Evolutionary conservation across 768 basidiomycete species (phyloP).

Genomic region (Suillus paluster): DNA sequence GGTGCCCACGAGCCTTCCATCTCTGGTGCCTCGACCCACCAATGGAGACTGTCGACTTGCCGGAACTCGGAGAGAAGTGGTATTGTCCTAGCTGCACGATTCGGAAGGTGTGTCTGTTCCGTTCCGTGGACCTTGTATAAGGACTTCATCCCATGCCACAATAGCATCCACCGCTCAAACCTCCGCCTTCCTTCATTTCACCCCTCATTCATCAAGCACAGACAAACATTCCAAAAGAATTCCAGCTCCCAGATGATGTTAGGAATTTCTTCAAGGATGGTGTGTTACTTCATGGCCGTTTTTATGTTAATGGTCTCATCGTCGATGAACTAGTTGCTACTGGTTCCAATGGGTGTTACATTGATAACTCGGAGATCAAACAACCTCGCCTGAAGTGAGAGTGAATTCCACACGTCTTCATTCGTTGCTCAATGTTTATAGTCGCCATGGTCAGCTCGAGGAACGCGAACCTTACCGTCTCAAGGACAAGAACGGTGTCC

Average conservation of each 20-base stretch:
- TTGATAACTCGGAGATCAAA: slow-evolving; percentile 78
- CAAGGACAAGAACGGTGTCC: slow-evolving; percentile 80
- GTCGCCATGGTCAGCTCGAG: slow-evolving; percentile 88
- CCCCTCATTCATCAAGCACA: slow-evolving; percentile 75
- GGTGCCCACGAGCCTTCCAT: slow-evolving; percentile 95
- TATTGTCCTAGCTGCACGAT: slow-evolving; percentile 76
- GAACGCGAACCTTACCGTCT: slow-evolving; percentile 89
- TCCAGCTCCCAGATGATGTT: slow-evolving; percentile 85
- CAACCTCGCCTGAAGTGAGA: slow-evolving; percentile 84
- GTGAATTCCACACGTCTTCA: slow-evolving; percentile 10
- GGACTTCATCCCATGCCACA: slow-evolving; percentile 15
- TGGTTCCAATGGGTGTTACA: slow-evolving; percentile 80
- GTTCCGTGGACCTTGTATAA: background rate
- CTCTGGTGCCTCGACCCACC: slow-evolving; percentile 97
- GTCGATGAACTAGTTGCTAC: slow-evolving; percentile 61
- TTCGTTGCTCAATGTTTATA: slow-evolving; percentile 27
- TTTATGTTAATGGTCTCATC: slow-evolving; percentile 20
- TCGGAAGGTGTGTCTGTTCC: slow-evolving; percentile 56
- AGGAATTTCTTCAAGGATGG: slow-evolving; percentile 86
- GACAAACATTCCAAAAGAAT: slow-evolving; percentile 75
- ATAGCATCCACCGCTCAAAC: slow-evolving; percentile 72
- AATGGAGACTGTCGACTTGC: slow-evolving; percentile 84
- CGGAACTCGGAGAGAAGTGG: slow-evolving; percentile 72
- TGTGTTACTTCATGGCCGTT: slow-evolving; percentile 40
- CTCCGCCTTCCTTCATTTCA: slow-evolving; percentile 67